A percentile compares a stretch with the other conserved stretches of the same genome.
Conservation (phyloP, 2,329 filamentous ascomycete species). For the Blumeria hordei region DNA sequence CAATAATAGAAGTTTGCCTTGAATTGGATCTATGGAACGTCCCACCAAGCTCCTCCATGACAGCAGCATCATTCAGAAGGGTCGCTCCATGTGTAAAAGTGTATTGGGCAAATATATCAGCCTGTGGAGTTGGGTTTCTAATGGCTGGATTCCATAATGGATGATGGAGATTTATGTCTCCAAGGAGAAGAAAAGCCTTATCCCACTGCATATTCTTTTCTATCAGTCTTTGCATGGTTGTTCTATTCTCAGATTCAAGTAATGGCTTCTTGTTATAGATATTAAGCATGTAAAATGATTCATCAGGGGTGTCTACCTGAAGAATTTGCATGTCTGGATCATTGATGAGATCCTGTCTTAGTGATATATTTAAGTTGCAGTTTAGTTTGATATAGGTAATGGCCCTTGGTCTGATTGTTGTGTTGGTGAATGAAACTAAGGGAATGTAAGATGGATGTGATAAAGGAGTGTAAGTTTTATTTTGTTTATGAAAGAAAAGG, state of each 20-base stretch:
- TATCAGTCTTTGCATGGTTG: neutral
- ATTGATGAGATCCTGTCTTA: no score
- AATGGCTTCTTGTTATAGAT: no score
- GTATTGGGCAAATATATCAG: neutral
- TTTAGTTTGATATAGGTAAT: no score
- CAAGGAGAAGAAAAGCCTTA: neutral
- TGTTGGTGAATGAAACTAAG: no score
- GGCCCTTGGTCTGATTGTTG: no score
- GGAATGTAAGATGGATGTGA: no score
- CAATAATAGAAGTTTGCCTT: neutral
- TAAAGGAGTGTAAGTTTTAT: no score
- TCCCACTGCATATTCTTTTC: neutral
- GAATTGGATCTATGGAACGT: neutral
- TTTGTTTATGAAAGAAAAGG: no score
- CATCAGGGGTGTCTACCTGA: no score
- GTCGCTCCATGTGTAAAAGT: neutral
- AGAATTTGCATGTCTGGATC: no score
- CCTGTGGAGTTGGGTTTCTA: neutral
- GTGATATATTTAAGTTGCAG: no score
- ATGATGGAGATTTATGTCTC: neutral
- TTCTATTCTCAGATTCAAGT: neutral
- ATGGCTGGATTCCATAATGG: neutral
- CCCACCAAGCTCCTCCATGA: neutral
- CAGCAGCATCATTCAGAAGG: neutral
- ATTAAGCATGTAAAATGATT: no score